phyloP scores from a whole-genome alignment of 768 basidiomycete genomes.

The Hygrophorus pudorinus region DNA sequence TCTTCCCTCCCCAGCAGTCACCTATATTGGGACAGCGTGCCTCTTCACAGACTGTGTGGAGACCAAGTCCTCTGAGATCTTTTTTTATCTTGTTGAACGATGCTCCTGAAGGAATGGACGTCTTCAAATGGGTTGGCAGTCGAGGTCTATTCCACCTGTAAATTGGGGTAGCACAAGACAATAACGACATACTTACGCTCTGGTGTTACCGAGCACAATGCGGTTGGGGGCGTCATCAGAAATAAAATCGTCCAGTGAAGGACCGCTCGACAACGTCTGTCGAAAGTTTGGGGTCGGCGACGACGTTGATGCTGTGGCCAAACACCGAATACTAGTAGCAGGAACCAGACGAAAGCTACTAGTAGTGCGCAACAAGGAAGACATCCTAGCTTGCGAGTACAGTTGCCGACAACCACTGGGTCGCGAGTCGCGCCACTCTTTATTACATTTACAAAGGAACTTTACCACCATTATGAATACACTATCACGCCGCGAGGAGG shows the following conservation, averaged over 20 bases:
- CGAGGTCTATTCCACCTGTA: conserved; percentile 48
- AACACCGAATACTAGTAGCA: conserved; percentile 24
- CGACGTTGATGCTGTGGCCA: conserved; percentile 38
- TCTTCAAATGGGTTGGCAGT: conserved; percentile 82
- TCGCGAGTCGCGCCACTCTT: neutral
- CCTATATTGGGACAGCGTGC: conserved; percentile 98
- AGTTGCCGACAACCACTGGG: too few species aligned
- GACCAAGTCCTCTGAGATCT: conserved; percentile 80
- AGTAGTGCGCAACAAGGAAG: too few species aligned
- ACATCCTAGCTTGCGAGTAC: too few species aligned
- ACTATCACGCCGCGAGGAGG: conserved; percentile 82
- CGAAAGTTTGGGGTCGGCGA: conserved; percentile 34
- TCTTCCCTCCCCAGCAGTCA: conserved; percentile 96
- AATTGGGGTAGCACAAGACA: conserved; percentile 1
- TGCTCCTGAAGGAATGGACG: conserved; percentile 79
- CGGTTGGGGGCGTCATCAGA: conserved; percentile 46
- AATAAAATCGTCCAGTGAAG: conserved; percentile 75
- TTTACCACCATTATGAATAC: conserved; percentile 52
- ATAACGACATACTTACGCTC: conserved; percentile 34
- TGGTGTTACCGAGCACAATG: conserved; percentile 63
- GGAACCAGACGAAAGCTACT: neutral
- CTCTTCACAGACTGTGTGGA: conserved; percentile 98
- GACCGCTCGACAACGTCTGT: conserved; percentile 51
- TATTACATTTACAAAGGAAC: neutral
- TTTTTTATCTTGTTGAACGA: conserved; percentile 92